Evolutionary conservation across 139 green algal genomes (phyloP).

Genomic region (Closterium sp.): DNA sequence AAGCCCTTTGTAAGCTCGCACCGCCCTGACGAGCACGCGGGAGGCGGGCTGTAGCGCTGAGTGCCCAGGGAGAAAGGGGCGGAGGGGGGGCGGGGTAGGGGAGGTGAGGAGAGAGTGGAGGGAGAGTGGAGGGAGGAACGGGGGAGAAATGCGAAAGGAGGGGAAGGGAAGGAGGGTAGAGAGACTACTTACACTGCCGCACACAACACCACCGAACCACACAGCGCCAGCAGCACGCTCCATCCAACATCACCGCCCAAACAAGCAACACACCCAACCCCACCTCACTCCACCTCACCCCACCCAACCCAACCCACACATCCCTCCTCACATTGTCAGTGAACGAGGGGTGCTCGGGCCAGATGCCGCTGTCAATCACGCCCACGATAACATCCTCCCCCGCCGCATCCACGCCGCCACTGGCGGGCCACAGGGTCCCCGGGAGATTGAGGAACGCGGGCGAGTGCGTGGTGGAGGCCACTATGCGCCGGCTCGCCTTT

Average conservation of each 20-base stretch:
- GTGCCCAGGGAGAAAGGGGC: not conserved
- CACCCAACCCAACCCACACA: not conserved
- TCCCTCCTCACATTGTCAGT: not conserved
- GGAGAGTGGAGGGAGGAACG: not conserved
- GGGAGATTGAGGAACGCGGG: constrained; percentile 10
- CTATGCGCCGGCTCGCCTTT: not conserved
- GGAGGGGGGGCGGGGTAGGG: not conserved
- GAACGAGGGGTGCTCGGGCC: constrained; percentile 1
- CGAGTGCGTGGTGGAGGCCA: not conserved
- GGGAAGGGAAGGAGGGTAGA: not conserved
- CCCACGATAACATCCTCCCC: not conserved
- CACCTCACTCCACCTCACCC: not conserved
- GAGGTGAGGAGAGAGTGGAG: not conserved
- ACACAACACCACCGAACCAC: not conserved
- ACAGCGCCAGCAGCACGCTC: not conserved
- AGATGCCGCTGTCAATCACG: constrained; percentile 1
- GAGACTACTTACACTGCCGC: not conserved
- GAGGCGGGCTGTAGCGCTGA: not conserved
- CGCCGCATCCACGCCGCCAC: not conserved
- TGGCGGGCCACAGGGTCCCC: not conserved
- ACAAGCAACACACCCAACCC: not conserved
- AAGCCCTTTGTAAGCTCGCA: no score
- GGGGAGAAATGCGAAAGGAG: not conserved
- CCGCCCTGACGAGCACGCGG: no score
- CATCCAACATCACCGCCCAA: not conserved